Evolutionary conservation across 73 alveolate genomes (phyloP).

Genomic region (Halteria grandinella): DNA sequence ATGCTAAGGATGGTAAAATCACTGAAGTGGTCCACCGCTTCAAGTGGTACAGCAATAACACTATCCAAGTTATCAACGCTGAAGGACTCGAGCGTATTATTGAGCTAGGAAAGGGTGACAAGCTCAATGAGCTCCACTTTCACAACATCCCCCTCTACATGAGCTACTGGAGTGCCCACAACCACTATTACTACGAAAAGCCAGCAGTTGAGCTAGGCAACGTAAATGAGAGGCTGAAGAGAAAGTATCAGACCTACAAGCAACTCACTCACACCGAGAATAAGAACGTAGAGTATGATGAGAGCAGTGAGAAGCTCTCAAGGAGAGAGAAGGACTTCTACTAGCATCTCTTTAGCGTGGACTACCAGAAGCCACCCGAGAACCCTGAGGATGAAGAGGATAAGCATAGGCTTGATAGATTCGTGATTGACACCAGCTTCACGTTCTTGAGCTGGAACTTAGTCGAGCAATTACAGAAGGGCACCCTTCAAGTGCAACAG

Average conservation of each 20-base stretch:
- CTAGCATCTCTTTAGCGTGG: no score
- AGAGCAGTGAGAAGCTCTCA: no score
- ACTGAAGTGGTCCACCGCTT: background rate
- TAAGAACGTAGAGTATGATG: background rate
- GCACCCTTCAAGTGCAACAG: background rate
- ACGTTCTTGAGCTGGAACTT: slow-evolving; percentile 38
- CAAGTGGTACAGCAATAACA: slow-evolving; percentile 15
- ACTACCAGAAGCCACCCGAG: background rate
- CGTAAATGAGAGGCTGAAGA: slow-evolving; percentile 22
- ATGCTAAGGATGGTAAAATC: background rate
- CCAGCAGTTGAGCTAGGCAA: slow-evolving; percentile 4
- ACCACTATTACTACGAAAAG: slow-evolving; percentile 18
- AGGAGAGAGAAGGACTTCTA: no score
- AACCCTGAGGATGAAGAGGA: slow-evolving; percentile 6
- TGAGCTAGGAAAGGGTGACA: slow-evolving; percentile 3
- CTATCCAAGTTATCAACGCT: background rate
- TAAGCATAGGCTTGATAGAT: background rate
- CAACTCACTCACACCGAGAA: background rate
- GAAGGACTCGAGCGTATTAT: slow-evolving; percentile 33
- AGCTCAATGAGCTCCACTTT: slow-evolving; percentile 25
- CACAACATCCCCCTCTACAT: slow-evolving; percentile 9
- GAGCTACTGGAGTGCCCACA: background rate
- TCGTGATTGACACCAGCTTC: slow-evolving; percentile 15
- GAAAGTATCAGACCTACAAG: slow-evolving; percentile 20
- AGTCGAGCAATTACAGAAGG: slow-evolving; percentile 16